Evolutionary conservation across 768 basidiomycete genomes (phyloP).

Genomic region (Favolaschia claudopus): DNA sequence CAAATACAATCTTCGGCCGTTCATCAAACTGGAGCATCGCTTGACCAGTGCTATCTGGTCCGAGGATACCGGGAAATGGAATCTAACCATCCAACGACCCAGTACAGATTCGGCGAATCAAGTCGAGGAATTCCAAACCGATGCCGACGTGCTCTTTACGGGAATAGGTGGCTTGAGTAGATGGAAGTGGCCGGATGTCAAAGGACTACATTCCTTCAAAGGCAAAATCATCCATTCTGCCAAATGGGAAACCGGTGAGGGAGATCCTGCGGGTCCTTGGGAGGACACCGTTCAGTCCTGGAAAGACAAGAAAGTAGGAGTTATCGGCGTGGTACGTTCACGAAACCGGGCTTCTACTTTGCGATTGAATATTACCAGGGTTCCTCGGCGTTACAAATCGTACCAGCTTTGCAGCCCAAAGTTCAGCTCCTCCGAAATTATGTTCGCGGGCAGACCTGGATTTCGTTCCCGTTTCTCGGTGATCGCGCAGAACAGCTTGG

Average conservation of each 20-base stretch:
- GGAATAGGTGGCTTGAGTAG: conserved; percentile 60
- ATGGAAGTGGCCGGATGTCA: conserved; percentile 75
- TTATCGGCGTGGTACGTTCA: conserved; percentile 64
- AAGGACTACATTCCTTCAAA: conserved; percentile 61
- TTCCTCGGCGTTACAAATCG: conserved; percentile 68
- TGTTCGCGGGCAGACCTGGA: conserved; percentile 68
- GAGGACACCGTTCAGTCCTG: conserved; percentile 55
- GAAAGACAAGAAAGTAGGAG: conserved; percentile 60
- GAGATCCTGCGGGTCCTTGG: conserved; percentile 43
- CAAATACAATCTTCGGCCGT: conserved; percentile 60
- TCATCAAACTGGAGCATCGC: conserved; percentile 64
- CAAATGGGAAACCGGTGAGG: conserved; percentile 55
- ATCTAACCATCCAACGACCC: conserved; percentile 53
- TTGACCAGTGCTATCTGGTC: conserved; percentile 59
- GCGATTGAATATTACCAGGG: conserved; percentile 45
- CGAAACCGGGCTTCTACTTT: neutral
- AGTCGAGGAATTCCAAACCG: conserved; percentile 59
- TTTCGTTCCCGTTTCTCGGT: conserved; percentile 53
- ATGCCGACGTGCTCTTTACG: conserved; percentile 63
- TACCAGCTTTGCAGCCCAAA: conserved; percentile 61
- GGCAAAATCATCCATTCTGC: conserved; percentile 73
- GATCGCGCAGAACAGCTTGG: conserved; percentile 49
- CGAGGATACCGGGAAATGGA: conserved; percentile 63
- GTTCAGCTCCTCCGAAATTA: conserved; percentile 60
- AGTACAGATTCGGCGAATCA: conserved; percentile 29